phyloP scores from a whole-genome alignment of 2,329 filamentous ascomycete genomes.

The Penicillium hesseltinei region DNA sequence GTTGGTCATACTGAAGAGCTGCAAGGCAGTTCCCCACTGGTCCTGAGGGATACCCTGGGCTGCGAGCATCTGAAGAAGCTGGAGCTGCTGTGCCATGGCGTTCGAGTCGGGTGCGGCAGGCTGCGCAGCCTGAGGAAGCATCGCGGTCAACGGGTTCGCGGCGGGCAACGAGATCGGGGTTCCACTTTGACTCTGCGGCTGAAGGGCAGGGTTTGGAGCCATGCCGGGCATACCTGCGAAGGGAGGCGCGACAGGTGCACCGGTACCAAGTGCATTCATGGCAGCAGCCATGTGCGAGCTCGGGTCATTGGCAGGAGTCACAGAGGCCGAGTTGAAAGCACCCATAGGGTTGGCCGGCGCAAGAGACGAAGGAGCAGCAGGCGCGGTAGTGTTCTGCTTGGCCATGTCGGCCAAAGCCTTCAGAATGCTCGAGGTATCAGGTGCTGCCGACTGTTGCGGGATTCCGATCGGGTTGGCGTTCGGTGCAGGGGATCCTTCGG shows the following conservation, averaged over 20 bases:
- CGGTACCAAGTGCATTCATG: constrained; percentile 49
- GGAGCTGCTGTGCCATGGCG: constrained; percentile 66
- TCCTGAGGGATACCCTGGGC: constrained; percentile 75
- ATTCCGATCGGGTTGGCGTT: constrained; percentile 42
- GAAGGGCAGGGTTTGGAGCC: constrained; percentile 36
- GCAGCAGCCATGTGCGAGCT: constrained; percentile 55
- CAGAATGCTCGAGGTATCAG: constrained; percentile 66
- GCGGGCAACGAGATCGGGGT: constrained; percentile 44
- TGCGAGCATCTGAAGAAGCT: constrained; percentile 71
- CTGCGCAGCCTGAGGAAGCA: constrained; percentile 42
- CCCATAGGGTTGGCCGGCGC: constrained; percentile 47
- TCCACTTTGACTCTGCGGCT: constrained; percentile 41
- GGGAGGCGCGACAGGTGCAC: constrained; percentile 45
- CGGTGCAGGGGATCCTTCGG: constrained; percentile 54
- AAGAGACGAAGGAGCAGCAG: constrained; percentile 38
- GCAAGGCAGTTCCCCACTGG: constrained; percentile 64
- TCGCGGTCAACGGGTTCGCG: constrained; percentile 42
- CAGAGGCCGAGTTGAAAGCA: constrained; percentile 51
- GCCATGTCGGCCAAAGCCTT: constrained; percentile 78
- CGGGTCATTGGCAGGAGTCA: constrained; percentile 45
- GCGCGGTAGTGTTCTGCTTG: constrained; percentile 64
- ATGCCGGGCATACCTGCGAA: constrained; percentile 48
- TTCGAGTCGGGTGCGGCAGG: constrained; percentile 38
- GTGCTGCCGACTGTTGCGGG: constrained; percentile 37
- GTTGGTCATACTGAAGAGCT: constrained; percentile 48